Conservation (phyloP, 176 grass and related monocot genomes). For the Poa pratensis region DNA sequence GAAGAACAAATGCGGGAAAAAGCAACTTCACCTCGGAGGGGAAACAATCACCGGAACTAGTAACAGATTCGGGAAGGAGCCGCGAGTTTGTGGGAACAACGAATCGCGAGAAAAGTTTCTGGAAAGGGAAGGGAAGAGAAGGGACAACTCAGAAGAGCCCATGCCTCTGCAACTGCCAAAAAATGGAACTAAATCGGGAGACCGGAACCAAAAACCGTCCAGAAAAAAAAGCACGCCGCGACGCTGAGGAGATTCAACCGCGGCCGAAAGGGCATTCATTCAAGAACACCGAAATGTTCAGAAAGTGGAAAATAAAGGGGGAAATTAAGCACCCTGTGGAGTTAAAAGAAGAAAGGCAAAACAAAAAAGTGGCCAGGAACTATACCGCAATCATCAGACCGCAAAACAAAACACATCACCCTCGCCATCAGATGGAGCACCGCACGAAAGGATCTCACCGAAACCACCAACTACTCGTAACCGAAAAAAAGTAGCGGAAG, state of each 20-base stretch:
- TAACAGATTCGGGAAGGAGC: slow-evolving; percentile 18
- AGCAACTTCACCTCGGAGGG: background rate
- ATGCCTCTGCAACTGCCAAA: background rate
- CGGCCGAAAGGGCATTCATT: background rate
- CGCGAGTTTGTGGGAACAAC: background rate
- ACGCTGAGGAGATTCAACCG: background rate
- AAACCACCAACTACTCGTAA: background rate
- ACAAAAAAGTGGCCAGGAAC: background rate
- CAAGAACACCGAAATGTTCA: slow-evolving; percentile 32
- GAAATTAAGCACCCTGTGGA: background rate
- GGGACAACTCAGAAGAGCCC: background rate
- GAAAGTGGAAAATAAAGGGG: too few species aligned
- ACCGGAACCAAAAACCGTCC: background rate
- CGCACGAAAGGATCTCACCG: background rate
- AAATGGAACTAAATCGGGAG: slow-evolving; percentile 28
- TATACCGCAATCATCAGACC: slow-evolving; percentile 5
- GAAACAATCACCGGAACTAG: slow-evolving; percentile 1
- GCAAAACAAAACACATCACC: background rate
- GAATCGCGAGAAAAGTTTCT: slow-evolving; percentile 37
- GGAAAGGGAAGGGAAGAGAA: slow-evolving; percentile 10
- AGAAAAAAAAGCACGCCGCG: background rate
- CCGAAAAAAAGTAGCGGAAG: background rate
- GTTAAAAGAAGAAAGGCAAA: background rate
- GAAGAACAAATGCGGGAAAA: slow-evolving; percentile 9
- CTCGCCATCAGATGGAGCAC: background rate